Percentiles rank a stretch among this genome's conserved stretches.
Conservation (phyloP, 306 rosid species). For the Herpetospermum pedunculosum region DNA sequence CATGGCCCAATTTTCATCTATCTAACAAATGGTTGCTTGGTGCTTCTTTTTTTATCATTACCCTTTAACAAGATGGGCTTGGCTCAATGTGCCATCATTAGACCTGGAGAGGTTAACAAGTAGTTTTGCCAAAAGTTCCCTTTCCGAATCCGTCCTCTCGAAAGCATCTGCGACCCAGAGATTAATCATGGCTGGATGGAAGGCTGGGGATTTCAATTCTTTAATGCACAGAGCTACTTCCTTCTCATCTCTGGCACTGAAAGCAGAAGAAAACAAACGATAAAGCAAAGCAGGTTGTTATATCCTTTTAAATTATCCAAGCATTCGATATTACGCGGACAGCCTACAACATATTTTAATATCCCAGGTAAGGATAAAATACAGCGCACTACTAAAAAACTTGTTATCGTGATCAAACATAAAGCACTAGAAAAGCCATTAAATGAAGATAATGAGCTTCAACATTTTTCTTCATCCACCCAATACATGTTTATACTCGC, state of each 20-base stretch:
- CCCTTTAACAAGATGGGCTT: slow-evolving; percentile 64
- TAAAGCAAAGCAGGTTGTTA: background rate
- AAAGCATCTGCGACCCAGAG: slow-evolving; percentile 79
- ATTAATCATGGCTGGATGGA: slow-evolving; percentile 71
- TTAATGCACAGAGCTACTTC: slow-evolving; percentile 63
- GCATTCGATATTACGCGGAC: no score
- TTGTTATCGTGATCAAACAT: no score
- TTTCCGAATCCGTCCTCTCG: slow-evolving; percentile 64
- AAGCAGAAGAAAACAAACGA: background rate
- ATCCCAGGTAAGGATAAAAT: no score
- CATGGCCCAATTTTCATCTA: background rate
- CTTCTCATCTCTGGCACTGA: slow-evolving; percentile 71
- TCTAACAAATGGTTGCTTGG: background rate
- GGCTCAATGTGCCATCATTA: slow-evolving; percentile 40
- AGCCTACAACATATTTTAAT: no score
- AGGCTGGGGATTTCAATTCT: slow-evolving; percentile 70
- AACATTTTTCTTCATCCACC: background rate
- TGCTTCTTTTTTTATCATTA: slow-evolving; percentile 14
- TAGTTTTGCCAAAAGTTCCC: slow-evolving; percentile 61
- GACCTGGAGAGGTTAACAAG: slow-evolving; percentile 50
- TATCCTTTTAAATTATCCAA: background rate
- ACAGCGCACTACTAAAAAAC: no score
- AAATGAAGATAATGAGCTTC: background rate
- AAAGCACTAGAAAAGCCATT: background rate
- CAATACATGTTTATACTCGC: no score